Evolutionary conservation across 148 eudicot species (phyloP).

Genomic region (Chenopodium quinoa): DNA sequence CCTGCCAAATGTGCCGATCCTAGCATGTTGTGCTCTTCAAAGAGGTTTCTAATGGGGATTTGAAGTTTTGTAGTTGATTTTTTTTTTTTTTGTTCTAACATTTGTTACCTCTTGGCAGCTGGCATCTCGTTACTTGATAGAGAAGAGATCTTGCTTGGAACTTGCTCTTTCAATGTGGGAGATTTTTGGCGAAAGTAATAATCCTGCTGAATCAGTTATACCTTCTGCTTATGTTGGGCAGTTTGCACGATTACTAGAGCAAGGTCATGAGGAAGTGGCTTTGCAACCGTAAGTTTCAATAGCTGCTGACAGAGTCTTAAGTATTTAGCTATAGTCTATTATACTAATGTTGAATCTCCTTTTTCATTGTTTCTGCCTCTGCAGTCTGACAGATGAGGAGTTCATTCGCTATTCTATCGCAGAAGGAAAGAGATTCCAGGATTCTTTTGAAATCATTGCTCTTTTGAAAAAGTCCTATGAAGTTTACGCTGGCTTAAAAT

Average conservation of each 20-base stretch:
- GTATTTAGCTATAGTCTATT: not conserved
- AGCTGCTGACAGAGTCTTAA: constrained; percentile 9
- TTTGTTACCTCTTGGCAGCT: constrained; percentile 43
- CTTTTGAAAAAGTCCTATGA: constrained; percentile 81
- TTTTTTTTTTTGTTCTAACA: not conserved
- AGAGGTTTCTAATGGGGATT: not conserved
- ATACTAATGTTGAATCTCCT: constrained; percentile 2
- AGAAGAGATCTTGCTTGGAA: constrained; percentile 78
- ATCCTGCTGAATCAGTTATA: constrained; percentile 66
- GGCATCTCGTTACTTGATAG: constrained; percentile 86
- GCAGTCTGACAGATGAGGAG: constrained; percentile 89
- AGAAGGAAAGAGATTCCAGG: constrained; percentile 91
- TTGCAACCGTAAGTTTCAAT: constrained; percentile 72
- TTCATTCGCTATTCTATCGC: constrained; percentile 62
- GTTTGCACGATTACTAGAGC: constrained; percentile 83
- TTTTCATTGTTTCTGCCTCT: constrained; percentile 20
- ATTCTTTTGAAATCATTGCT: constrained; percentile 88
- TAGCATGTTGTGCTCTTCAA: not conserved
- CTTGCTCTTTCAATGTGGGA: constrained; percentile 75
- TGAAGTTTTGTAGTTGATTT: not conserved
- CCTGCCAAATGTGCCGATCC: not conserved
- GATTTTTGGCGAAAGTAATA: constrained; percentile 43
- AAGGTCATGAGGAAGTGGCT: constrained; percentile 42
- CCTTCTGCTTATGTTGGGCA: constrained; percentile 86
- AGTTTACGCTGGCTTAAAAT: constrained; percentile 57